Conservation (phyloP, 306 rosid species). For the Castanea mollissima region DNA sequence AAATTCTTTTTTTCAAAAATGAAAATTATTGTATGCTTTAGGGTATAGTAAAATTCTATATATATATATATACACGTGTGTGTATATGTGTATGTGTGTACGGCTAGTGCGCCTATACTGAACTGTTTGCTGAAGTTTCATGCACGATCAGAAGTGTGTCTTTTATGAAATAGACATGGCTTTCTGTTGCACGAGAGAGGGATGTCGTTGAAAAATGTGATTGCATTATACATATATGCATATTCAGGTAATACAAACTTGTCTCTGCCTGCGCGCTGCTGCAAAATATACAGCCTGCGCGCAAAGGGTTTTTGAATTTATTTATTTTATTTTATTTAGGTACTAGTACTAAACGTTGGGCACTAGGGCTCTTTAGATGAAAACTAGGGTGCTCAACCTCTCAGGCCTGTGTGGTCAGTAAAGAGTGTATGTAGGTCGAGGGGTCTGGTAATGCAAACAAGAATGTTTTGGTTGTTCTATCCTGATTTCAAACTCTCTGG, state of each 20-base stretch:
- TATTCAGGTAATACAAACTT: conserved; percentile 28
- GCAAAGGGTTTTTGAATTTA: neutral
- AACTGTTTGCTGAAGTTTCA: conserved; percentile 70
- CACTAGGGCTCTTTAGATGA: conserved; percentile 22
- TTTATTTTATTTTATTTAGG: neutral
- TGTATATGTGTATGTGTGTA: conserved; percentile 11
- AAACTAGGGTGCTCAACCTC: conserved; percentile 41
- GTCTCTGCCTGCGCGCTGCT: conserved; percentile 17
- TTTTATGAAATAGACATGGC: conserved; percentile 48
- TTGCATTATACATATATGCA: conserved; percentile 1
- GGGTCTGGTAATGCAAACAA: conserved; percentile 57
- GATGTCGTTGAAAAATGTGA: conserved; percentile 39
- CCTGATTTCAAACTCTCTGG: conserved; percentile 13
- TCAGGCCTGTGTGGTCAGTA: conserved; percentile 40
- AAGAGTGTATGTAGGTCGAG: conserved; percentile 29
- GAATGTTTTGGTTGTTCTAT: conserved; percentile 68
- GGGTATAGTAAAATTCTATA: no score
- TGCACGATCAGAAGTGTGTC: conserved; percentile 49
- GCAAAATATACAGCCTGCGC: neutral
- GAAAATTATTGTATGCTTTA: no score
- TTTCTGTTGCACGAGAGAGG: conserved; percentile 44
- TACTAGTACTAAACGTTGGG: conserved; percentile 8
- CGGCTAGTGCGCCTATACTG: conserved; percentile 45
- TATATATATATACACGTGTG: no score
- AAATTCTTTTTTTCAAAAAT: no score